Evolutionary conservation across 2,329 filamentous ascomycete species (phyloP).

Genomic region (Colletotrichum costaricense): DNA sequence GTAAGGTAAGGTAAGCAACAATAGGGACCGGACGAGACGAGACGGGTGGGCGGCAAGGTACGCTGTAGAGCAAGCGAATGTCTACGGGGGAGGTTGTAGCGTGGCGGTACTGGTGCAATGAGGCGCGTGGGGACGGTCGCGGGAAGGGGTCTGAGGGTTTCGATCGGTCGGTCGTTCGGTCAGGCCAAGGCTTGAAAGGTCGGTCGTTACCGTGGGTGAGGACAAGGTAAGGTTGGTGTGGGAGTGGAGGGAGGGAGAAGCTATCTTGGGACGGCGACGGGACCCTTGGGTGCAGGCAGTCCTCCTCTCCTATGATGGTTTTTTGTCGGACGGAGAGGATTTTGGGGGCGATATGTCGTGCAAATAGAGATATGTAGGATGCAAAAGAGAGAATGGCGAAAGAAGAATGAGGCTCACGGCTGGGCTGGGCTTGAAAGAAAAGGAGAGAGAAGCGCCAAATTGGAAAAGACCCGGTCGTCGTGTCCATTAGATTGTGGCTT

Average conservation of each 20-base stretch:
- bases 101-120: not conserved
- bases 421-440: not conserved
- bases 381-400: not conserved
- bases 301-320: not conserved
- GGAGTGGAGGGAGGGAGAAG: not conserved
- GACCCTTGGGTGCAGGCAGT: not conserved
- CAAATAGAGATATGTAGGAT: not conserved
- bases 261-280: not conserved
- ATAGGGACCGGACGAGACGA: not conserved
- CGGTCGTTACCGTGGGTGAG: not conserved
- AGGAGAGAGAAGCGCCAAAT: constrained; percentile 10
- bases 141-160: constrained; percentile 23
- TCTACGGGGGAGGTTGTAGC: constrained; percentile 3
- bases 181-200: not conserved
- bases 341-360: not conserved
- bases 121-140: constrained; percentile 3
- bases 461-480: not conserved
- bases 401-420: constrained; percentile 3
- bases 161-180: constrained; percentile 5
- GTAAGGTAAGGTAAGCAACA: constrained; percentile 2
- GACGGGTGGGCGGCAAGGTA: not conserved
- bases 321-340: not conserved
- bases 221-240: not conserved
- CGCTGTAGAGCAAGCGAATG: constrained; percentile 34
- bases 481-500: constrained; percentile 10